These are phyloP conservation scores for Naganishia randhawae DNA, from an alignment of 768 basidiomycete genomes.

Conservation along the genomic window DNA sequence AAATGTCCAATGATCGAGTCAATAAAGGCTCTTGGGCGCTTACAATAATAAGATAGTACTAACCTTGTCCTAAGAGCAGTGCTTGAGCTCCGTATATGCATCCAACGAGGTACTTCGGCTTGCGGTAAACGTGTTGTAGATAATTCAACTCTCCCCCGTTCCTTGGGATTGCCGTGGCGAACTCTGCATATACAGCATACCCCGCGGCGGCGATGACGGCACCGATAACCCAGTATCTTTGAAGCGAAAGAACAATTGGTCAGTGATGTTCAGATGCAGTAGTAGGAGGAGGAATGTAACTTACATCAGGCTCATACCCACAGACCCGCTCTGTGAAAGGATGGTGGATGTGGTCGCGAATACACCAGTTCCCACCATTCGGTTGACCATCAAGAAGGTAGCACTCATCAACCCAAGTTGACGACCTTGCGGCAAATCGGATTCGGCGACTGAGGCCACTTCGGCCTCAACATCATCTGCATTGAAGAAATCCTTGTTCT, in stretches of 20 bases:
- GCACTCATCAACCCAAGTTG: conserved; percentile 16
- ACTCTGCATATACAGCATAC: conserved; percentile 40
- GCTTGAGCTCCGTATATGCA: conserved; percentile 34
- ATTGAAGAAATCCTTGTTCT: conserved; percentile 4
- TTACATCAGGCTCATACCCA: conserved; percentile 28
- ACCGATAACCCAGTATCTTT: conserved; percentile 28
- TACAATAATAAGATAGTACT: background rate
- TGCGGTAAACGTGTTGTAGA: conserved; percentile 33
- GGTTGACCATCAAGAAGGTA: conserved; percentile 22
- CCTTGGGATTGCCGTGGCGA: conserved; percentile 32
- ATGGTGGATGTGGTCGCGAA: conserved; percentile 33
- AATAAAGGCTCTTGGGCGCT: too few species aligned
- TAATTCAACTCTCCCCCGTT: conserved; percentile 37
- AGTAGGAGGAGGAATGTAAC: background rate
- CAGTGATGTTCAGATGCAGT: conserved; percentile 3
- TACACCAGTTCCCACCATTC: conserved; percentile 33
- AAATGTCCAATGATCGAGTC: too few species aligned
- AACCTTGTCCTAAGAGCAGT: conserved; percentile 28
- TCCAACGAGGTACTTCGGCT: conserved; percentile 33
- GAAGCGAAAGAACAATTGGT: background rate
- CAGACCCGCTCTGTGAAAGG: conserved; percentile 27
- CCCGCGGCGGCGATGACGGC: conserved; percentile 29
- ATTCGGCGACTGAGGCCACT: background rate
- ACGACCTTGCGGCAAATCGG: conserved; percentile 17
- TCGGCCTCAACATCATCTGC: conserved; percentile 18